Percentiles rank a stretch among this genome's conserved stretches.
phyloP scores from a whole-genome alignment of 2,329 filamentous ascomycete genomes.

The Mycosphaerella sp. region DNA sequence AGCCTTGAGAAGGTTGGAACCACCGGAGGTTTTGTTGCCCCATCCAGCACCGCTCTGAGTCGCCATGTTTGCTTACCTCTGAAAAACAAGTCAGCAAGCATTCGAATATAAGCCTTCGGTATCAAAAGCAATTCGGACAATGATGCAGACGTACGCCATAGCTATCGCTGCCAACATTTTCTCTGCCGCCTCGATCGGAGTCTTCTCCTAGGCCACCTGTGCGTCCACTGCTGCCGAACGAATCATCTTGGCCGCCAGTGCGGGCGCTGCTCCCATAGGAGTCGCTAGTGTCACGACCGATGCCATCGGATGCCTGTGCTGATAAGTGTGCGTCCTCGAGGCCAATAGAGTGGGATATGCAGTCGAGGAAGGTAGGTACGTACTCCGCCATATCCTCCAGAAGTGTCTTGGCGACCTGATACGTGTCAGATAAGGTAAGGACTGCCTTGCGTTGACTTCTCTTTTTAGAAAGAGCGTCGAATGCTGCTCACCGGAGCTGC shows the following conservation, averaged over 20 bases:
- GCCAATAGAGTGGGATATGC: slow-evolving; percentile 6
- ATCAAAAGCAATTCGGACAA: not conserved
- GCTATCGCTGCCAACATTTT: slow-evolving; percentile 4
- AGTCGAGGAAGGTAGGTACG: slow-evolving; percentile 13
- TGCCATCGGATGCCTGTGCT: slow-evolving; percentile 1
- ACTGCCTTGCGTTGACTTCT: not conserved
- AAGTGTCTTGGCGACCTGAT: slow-evolving; percentile 12
- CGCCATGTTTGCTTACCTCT: slow-evolving; percentile 8
- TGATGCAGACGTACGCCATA: slow-evolving; percentile 9
- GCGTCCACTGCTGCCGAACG: slow-evolving; percentile 14
- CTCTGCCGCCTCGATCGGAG: slow-evolving; percentile 15
- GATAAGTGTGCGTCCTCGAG: slow-evolving; percentile 14
- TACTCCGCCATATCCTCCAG: slow-evolving; percentile 16
- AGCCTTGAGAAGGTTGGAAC: slow-evolving; percentile 2
- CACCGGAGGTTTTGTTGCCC: slow-evolving; percentile 8
- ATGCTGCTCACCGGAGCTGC: slow-evolving; percentile 5
- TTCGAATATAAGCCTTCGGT: not conserved
- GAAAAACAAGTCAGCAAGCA: not conserved
- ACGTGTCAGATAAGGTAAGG: slow-evolving; percentile 13
- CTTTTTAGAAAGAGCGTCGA: not conserved
- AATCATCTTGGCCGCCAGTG: slow-evolving; percentile 5
- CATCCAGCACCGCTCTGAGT: slow-evolving; percentile 8
- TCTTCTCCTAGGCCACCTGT: slow-evolving; percentile 10
- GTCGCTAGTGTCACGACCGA: slow-evolving; percentile 1
- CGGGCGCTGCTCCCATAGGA: not conserved